Evolutionary conservation across 495 filamentous ascomycete genomes (phyloP).

Genomic region (Lepraria neglecta): DNA sequence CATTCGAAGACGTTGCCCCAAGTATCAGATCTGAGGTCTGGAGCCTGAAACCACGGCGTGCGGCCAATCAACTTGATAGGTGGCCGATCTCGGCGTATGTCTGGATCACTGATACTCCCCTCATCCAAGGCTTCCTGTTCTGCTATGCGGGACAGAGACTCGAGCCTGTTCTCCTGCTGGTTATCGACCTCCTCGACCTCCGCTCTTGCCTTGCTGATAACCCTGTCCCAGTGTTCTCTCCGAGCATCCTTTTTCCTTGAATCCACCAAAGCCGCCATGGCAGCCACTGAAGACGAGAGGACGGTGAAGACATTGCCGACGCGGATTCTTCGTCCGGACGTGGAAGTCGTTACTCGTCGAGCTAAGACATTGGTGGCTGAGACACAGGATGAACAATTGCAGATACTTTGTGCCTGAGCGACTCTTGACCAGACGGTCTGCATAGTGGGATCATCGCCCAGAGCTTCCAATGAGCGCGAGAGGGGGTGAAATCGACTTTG

Average conservation of each 20-base stretch:
- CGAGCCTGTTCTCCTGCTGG: conserved; percentile 24
- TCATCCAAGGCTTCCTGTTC: neutral
- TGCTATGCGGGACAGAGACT: conserved; percentile 5
- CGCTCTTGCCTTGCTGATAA: conserved; percentile 45
- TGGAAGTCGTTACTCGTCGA: conserved; percentile 40
- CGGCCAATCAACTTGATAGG: neutral
- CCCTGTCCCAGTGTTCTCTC: conserved; percentile 48
- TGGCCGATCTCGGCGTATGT: neutral
- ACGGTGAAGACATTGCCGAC: conserved; percentile 53
- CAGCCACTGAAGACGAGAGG: conserved; percentile 56
- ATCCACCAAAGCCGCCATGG: conserved; percentile 52
- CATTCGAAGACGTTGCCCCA: conserved; percentile 24
- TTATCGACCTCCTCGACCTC: conserved; percentile 31
- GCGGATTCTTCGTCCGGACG: conserved; percentile 39
- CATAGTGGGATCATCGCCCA: conserved; percentile 37
- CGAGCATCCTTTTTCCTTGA: conserved; percentile 47
- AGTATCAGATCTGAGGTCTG: neutral
- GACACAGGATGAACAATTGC: conserved; percentile 51
- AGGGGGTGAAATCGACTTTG: neutral
- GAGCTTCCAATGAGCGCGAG: neutral
- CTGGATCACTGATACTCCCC: neutral
- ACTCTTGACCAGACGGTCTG: conserved; percentile 55
- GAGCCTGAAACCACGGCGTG: neutral
- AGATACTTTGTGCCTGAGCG: conserved; percentile 46
- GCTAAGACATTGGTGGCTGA: conserved; percentile 39